Percentiles rank a stretch among this genome's conserved stretches.
These are phyloP conservation scores for Geotrichum siamense DNA, from an alignment of 1,139 yeast species.

Conservation along the genomic window DNA sequence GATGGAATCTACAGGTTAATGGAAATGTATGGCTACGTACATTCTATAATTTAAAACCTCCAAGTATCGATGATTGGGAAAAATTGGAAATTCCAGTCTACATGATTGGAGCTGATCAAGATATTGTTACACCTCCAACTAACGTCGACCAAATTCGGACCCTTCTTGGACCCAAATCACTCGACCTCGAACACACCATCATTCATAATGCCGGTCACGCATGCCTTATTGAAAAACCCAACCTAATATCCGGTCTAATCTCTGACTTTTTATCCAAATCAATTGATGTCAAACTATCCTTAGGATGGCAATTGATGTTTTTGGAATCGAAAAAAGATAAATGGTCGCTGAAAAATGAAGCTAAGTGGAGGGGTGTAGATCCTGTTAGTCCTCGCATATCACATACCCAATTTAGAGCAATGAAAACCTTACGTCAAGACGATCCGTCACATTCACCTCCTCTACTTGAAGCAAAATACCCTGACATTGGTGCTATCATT, in stretches of 20 bases:
- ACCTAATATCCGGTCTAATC: conserved; percentile 54
- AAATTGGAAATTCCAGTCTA: conserved; percentile 36
- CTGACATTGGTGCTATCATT: conserved; percentile 50
- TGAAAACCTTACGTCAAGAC: conserved; percentile 68
- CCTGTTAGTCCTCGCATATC: conserved; percentile 43
- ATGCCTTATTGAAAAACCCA: conserved; percentile 56
- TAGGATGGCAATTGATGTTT: conserved; percentile 56
- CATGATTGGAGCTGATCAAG: conserved; percentile 53
- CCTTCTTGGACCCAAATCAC: conserved; percentile 23
- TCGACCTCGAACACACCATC: conserved; percentile 27
- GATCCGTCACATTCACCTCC: conserved; percentile 57
- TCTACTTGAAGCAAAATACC: conserved; percentile 44
- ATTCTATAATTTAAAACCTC: conserved; percentile 43
- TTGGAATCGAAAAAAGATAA: conserved; percentile 50
- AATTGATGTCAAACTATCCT: conserved; percentile 43
- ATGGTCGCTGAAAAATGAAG: conserved; percentile 73
- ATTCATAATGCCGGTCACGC: conserved; percentile 62
- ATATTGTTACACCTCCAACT: conserved; percentile 47
- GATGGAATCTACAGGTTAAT: conserved; percentile 66
- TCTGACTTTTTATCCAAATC: conserved; percentile 48
- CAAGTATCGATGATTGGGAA: conserved; percentile 42
- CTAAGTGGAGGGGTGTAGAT: conserved; percentile 57
- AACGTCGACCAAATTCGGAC: conserved; percentile 28
- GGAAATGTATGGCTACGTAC: conserved; percentile 50
- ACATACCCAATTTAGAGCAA: conserved; percentile 52